Base-by-base conservation (phyloP, 179 eudicot genomes). In the Carnegiea gigantea region DNA sequence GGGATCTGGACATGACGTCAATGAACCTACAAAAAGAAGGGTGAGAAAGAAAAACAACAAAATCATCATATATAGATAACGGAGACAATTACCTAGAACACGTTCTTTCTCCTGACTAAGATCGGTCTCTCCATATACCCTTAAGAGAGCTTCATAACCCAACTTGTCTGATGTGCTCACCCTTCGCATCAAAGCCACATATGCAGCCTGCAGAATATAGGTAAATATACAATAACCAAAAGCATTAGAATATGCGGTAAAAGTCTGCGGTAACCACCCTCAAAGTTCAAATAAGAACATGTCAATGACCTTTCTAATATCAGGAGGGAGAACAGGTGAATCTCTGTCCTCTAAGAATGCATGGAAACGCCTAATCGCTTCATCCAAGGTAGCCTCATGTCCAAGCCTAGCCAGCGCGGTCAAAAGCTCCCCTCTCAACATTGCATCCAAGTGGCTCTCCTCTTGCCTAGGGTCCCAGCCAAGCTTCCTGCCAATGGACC, bases 401-500 rank as follows among this genome's bases (percentile, higher is more conserved):
- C 93, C 97, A 85, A 92, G 87, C 38, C 80, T 77, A 72, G 89
- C 92, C 82, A 93, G 84, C 24, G 89, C 92, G 49, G 86, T 80
- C 80, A 93, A 86, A 40, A 93, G 89, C 85, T 93, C 93, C 24
- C 95, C 97, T 86, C 97, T 92, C 86, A 92, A 86, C 97, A 93
- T 92, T 77, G 92, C 89, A 88, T 93, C 92, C 65, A 89, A 87
- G 83, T 93, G 92, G 82, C 93, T 85, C 87, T 93, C 97, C 44
- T 91, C 95, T 53, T 81, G 83, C 84, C 83, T 90, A 80, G 92
- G 88, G 83, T 93, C 95, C 93, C 93, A 93, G 76, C 97, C 97
- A 78, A 93, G 88, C 82, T 86, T 93, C 84, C 95, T 93, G 88
- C 43, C 48, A 23, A 68, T 12, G 14, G 57, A 15, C 57, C 13